Conservation (phyloP, 345 rosid genomes). For the Zanthoxylum bungeanum region DNA sequence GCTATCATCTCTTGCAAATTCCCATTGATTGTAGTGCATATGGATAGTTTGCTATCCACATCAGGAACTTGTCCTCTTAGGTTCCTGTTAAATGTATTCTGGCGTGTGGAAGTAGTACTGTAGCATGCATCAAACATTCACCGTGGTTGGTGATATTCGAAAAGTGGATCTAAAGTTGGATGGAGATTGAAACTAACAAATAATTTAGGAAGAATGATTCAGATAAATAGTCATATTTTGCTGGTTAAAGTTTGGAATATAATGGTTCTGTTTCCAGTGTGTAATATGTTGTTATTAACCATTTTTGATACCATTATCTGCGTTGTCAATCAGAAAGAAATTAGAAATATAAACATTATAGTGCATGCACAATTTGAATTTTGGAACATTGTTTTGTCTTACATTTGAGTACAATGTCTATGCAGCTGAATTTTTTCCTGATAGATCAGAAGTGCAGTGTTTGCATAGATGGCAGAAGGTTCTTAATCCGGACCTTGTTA, state of each 20-base stretch:
- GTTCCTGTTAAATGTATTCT: too few species aligned
- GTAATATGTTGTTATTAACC: neutral
- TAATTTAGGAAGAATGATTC: neutral
- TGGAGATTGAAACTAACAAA: neutral
- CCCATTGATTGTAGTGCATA: too few species aligned
- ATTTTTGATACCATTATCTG: neutral
- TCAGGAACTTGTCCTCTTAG: too few species aligned
- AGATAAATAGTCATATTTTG: too few species aligned
- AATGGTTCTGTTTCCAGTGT: too few species aligned
- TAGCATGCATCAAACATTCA: neutral
- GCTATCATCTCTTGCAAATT: too few species aligned
- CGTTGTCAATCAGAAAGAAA: neutral
- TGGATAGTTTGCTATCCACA: too few species aligned
- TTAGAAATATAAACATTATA: neutral
- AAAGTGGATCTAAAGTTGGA: neutral
- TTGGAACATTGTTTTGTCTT: constrained; percentile 1
- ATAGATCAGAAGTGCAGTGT: constrained; percentile 97
- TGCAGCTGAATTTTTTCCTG: constrained; percentile 83
- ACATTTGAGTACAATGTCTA: constrained; percentile 5
- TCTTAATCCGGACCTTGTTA: constrained; percentile 89
- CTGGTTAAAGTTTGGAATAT: too few species aligned
- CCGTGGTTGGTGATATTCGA: neutral
- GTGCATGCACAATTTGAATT: neutral
- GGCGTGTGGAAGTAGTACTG: neutral
- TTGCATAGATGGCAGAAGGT: constrained; percentile 99